phyloP scores from a whole-genome alignment of 371 early-diverging fungal species.

The Apophysomyces variabilis region DNA sequence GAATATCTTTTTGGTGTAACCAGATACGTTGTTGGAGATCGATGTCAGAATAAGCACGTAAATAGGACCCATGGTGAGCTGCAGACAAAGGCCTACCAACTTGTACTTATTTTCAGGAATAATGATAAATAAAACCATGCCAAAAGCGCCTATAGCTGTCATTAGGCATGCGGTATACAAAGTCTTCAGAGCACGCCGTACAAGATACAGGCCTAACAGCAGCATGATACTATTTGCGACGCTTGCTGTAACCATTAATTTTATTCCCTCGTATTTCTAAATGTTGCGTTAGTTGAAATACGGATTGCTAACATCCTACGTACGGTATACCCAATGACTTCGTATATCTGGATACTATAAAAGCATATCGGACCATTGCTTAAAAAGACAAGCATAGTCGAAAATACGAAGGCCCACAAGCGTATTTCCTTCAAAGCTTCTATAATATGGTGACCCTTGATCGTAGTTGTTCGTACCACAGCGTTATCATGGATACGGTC shows the following conservation, averaged over 20 bases:
- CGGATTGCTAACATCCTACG: not conserved
- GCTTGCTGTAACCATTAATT: conserved; percentile 35
- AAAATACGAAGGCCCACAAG: conserved; percentile 18
- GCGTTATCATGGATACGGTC: conserved; percentile 28
- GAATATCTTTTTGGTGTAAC: conserved; percentile 11
- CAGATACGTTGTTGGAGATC: not conserved
- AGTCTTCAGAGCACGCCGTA: conserved; percentile 22
- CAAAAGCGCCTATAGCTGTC: conserved; percentile 35
- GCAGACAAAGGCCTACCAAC: conserved; percentile 14
- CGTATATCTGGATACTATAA: conserved; percentile 34
- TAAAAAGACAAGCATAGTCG: no score
- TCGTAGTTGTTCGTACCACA: conserved; percentile 22
- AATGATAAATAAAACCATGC: conserved; percentile 33
- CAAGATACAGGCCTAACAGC: conserved; percentile 19
- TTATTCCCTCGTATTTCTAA: conserved; percentile 33
- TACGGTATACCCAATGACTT: conserved; percentile 39
- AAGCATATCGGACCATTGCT: no score
- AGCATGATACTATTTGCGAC: conserved; percentile 33
- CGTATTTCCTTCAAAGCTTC: conserved; percentile 32
- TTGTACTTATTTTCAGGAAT: conserved; percentile 24
- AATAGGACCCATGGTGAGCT: conserved; percentile 12
- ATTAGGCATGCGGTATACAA: conserved; percentile 29
- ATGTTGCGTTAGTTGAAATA: no score
- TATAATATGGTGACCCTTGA: conserved; percentile 24
- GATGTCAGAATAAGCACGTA: conserved; percentile 17